These are phyloP conservation scores for Wickerhamomyces alni DNA, from an alignment of 805 yeast species.

Conservation along the genomic window DNA sequence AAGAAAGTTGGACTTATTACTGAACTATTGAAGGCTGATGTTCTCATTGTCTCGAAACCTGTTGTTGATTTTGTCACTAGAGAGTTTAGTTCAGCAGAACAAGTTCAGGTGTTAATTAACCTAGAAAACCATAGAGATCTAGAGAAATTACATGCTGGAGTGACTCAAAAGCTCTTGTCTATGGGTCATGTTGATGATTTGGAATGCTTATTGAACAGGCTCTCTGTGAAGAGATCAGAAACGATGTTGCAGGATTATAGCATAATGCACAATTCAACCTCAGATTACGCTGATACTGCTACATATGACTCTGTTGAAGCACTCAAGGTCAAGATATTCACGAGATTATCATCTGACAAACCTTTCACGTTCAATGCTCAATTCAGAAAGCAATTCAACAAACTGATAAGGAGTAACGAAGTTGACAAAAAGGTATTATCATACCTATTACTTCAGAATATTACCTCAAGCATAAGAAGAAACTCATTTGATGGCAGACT, in stretches of 20 bases:
- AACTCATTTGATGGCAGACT: neutral
- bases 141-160: neutral
- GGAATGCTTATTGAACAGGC: neutral
- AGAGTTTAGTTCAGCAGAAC: neutral
- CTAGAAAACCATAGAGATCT: neutral
- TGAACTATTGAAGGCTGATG: neutral
- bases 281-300: too few relatives aligned
- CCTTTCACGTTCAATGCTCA: slow-evolving; percentile 2
- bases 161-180: neutral
- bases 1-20: neutral
- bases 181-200: neutral
- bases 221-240: neutral
- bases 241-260: neutral
- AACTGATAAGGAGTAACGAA: slow-evolving; percentile 1
- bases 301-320: neutral
- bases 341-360: neutral
- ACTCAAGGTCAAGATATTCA: neutral
- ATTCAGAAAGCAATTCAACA: slow-evolving; percentile 1
- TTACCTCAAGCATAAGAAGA: slow-evolving; percentile 1
- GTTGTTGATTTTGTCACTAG: neutral
- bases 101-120: neutral
- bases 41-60: neutral
- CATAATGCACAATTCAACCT: neutral
- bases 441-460: slow-evolving; percentile 3
- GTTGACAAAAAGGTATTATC: slow-evolving; percentile 5